A percentile compares a stretch with the other conserved stretches of the same genome.
phyloP scores from a whole-genome alignment of 192 early-diverging fungal species.

The Backusella mclennaniae region DNA sequence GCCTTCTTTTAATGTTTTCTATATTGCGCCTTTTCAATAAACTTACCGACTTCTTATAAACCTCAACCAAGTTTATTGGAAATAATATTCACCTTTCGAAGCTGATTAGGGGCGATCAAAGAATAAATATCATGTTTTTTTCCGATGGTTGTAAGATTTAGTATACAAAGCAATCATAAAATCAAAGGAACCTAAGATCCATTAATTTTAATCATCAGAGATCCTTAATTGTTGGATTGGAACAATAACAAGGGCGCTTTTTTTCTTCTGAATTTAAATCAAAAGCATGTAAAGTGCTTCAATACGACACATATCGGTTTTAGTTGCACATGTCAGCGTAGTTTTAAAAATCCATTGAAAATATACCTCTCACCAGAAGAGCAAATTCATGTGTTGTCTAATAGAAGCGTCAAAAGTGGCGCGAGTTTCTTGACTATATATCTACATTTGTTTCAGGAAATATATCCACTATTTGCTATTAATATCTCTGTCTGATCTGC shows the following conservation, averaged over 20 bases:
- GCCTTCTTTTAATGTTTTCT: no score
- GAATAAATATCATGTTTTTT: background rate
- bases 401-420: background rate
- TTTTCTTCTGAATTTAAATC: background rate
- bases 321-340: background rate
- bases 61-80: no score
- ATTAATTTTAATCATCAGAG: background rate
- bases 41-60: no score
- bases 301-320: background rate
- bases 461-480: slow-evolving; percentile 19
- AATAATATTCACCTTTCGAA: no score
- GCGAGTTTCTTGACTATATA: background rate
- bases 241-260: background rate
- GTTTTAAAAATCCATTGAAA: slow-evolving; percentile 10
- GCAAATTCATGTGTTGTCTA: background rate
- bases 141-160: background rate
- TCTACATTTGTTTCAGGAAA: background rate
- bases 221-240: background rate
- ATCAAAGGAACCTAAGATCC: background rate
- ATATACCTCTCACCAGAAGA: background rate
- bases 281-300: background rate
- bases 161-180: slow-evolving; percentile 7
- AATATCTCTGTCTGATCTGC: slow-evolving; percentile 20
- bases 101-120: background rate
- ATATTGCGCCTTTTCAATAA: no score